Base-by-base conservation (phyloP, 2,329 filamentous ascomycete species). In the Hymenoscyphus infarciens region DNA sequence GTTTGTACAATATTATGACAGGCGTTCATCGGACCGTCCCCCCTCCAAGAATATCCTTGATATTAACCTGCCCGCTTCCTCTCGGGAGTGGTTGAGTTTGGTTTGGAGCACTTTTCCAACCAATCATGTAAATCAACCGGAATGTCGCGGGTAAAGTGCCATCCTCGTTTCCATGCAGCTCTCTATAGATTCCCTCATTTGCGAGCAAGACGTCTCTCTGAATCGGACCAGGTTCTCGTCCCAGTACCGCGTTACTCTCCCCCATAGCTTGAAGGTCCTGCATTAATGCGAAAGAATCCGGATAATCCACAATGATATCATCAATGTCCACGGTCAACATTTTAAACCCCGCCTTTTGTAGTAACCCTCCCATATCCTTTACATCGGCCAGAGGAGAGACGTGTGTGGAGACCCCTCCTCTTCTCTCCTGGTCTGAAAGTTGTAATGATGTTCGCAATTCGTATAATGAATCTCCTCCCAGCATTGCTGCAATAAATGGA, bases 61-160 rank as follows among this genome's bases (percentile, higher is more conserved):
- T 82, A 75, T 90, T 97, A 52, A 97, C 79, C 73, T 97, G 82
- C 10, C 91, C 95, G 67, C 89, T 96, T 0, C 95, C 95, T 68
- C 95, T 85, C 68, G 88, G 78, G 63, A 98, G 78, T 5, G 95
- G 93, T 76, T 94, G 82, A 1, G 88, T 82, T 77, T 98, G 93
- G 60, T 87, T 85, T 33, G 84, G 83, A 1, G 90, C 88, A 68
- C 93, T 90, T 74, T 94, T 96, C 95, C 95, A 99, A 0, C 95
- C 95, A 76, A 99, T 99, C 93, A 98, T 97, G 76, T 95, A 97
- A 65, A 99, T 97, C 70, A 97, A 83, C 69, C 95, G 84, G 74
- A 97, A 99, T 0, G 95, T 99, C 1, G 95, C 95, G 0, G 95
- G 95, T 65, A 95, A 82, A 1, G 80, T 85, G 22, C 84, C 89